A percentile compares a stretch with the other conserved stretches of the same genome.
Evolutionary conservation across 192 early-diverging fungal genomes (phyloP).

Genomic region (Coemansia sp.): DNA sequence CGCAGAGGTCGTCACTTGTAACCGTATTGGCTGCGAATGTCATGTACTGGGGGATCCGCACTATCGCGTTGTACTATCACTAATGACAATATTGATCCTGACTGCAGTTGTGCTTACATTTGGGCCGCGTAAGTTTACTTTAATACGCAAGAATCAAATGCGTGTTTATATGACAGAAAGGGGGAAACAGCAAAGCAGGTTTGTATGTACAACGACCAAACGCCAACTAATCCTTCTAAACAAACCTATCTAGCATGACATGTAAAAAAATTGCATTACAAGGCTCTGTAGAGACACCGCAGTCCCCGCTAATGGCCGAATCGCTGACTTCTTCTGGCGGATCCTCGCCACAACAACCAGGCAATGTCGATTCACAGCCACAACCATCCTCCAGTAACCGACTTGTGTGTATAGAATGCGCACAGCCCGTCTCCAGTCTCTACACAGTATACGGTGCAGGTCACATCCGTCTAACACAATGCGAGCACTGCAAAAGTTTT

Average conservation of each 20-base stretch:
- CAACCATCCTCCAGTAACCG: constrained; percentile 11
- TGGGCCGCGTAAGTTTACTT: constrained; percentile 36
- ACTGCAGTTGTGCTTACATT: constrained; percentile 42
- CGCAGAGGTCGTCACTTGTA: constrained; percentile 36
- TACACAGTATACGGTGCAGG: constrained; percentile 82
- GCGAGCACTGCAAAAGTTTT: constrained; percentile 72
- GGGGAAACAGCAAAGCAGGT: not conserved
- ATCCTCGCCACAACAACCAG: constrained; percentile 12
- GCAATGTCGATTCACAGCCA: not conserved
- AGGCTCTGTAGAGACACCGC: constrained; percentile 29
- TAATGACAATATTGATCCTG: constrained; percentile 32
- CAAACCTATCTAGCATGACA: not conserved
- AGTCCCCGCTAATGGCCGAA: constrained; percentile 46
- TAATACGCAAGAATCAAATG: not conserved
- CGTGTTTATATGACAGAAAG: not conserved
- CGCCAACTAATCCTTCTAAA: not conserved
- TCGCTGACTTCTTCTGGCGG: constrained; percentile 19
- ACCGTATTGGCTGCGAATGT: constrained; percentile 56
- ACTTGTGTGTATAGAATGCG: constrained; percentile 74
- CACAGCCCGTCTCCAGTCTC: constrained; percentile 61
- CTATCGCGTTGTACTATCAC: constrained; percentile 27
- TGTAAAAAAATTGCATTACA: not conserved
- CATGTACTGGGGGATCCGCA: constrained; percentile 49
- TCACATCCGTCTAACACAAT: constrained; percentile 81
- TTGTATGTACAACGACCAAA: not conserved